Percentiles rank a stretch among this genome's conserved stretches.
Evolutionary conservation across 371 early-diverging fungal genomes (phyloP).

Genomic region (Mortierella sp.): DNA sequence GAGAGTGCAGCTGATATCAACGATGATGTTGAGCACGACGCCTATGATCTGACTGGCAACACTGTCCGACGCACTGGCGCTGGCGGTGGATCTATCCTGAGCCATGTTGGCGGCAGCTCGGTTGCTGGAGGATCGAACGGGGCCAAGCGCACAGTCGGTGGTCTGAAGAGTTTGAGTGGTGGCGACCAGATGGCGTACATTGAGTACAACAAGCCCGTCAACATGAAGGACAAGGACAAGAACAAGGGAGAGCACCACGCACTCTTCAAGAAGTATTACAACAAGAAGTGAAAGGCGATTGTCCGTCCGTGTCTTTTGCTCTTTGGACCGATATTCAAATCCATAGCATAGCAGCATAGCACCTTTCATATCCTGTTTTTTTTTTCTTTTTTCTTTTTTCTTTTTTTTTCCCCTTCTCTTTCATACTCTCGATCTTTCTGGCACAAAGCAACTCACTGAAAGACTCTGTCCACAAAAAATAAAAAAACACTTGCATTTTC

Average conservation of each 20-base stretch:
- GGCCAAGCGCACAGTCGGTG: conserved; percentile 66
- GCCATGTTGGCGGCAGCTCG: conserved; percentile 34
- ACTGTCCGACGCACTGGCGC: conserved; percentile 51
- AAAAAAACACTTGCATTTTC: neutral
- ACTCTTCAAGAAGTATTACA: conserved; percentile 77
- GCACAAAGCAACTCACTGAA: neutral
- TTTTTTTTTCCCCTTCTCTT: neutral
- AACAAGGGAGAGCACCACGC: conserved; percentile 73
- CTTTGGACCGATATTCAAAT: too few species aligned
- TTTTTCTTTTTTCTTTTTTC: neutral
- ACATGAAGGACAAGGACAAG: conserved; percentile 47
- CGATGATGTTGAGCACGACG: conserved; percentile 65
- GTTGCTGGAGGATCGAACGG: conserved; percentile 31
- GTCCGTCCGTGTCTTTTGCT: too few species aligned
- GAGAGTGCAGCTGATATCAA: conserved; percentile 78
- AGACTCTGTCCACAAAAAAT: neutral
- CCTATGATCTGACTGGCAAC: conserved; percentile 59
- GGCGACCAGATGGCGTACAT: conserved; percentile 97
- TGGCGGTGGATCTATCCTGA: conserved; percentile 42
- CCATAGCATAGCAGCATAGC: neutral
- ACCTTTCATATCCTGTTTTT: too few species aligned
- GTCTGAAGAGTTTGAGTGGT: conserved; percentile 87
- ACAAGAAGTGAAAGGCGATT: conserved; percentile 44
- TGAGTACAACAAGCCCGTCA: conserved; percentile 70
- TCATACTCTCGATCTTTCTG: too few species aligned